Conservation (phyloP, 2,329 filamentous ascomycete genomes). For the Botrytis paeoniae region DNA sequence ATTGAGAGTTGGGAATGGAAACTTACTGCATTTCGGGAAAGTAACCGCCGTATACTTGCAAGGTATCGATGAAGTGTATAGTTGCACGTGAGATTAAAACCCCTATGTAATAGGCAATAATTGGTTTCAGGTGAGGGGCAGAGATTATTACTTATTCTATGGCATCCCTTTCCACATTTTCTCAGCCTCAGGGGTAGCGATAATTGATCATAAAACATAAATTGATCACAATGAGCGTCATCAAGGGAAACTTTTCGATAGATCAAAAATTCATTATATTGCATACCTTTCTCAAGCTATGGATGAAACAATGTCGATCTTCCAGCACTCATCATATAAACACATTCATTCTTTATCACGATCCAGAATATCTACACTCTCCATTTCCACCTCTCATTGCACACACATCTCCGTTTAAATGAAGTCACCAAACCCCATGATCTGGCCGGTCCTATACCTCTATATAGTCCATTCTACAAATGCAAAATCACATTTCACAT, state of each 20-base stretch:
- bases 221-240: neutral
- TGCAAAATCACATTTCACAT: neutral
- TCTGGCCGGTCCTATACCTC: neutral
- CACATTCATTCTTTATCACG: neutral
- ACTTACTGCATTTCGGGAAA: no score
- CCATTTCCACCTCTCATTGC: neutral
- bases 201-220: neutral
- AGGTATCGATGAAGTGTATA: neutral
- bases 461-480: neutral
- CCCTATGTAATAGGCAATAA: neutral
- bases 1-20: neutral
- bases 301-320: neutral
- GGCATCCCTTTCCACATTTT: neutral
- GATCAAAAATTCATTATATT: slow-evolving; percentile 1
- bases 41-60: neutral
- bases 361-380: neutral
- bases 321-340: neutral
- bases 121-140: neutral
- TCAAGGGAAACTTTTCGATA: neutral
- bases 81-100: neutral
- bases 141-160: neutral
- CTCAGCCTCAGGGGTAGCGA: neutral
- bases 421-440: neutral
- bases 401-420: neutral
- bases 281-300: neutral